Evolutionary conservation across 2,329 filamentous ascomycete genomes (phyloP), one percentile per base, ranked within the genome.

Genomic region (Myriosclerotinia scirpicola): DNA sequence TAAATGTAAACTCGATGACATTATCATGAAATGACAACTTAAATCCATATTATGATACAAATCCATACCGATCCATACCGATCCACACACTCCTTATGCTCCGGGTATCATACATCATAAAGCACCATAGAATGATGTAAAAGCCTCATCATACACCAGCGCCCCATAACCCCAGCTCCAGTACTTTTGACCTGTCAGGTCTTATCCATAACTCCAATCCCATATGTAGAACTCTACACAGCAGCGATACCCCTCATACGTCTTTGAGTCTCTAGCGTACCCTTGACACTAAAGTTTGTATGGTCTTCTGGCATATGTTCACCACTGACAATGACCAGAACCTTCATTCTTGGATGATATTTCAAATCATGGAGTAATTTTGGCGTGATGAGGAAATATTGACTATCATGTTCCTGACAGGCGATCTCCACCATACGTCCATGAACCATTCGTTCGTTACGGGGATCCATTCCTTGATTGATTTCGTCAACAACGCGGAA

Each of bases 401-500:
- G 88, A 71, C 83, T 85, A n/a, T 87, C 87, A 77, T 90, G 87
- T 78, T 93, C 89, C 71, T 87, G 86, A 78, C 95, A 98, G 54
- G 95, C 95, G 76, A 99, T 97, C 75, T 97, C 93, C 11, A 99
- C 95, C 90, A 99, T 96, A 70, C 95, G 91, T 76, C 94, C 92
- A 80, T 99, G 95, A 20, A 99, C 93, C 87, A 97, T 96, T 73
- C 95, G 91, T 80, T 99, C 95, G 79, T 99, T 99, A 74, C 95
- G 89, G 54, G 94, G 95, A 78, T 99, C 95, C 95, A 99, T 99
- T 71, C 95, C 95, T 80, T 99, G 95, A 76, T 99, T 99, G 83
- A 99, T 99, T 81, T 99, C 95, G 79, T 99, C 95, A 67, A 99
- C 95, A 60, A 99, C 94, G 63, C 95, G 92, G 85, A 99, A 99